Evolutionary conservation across 352 stramenopile genomes (phyloP).

Genomic region (Phytophthora constricta): DNA sequence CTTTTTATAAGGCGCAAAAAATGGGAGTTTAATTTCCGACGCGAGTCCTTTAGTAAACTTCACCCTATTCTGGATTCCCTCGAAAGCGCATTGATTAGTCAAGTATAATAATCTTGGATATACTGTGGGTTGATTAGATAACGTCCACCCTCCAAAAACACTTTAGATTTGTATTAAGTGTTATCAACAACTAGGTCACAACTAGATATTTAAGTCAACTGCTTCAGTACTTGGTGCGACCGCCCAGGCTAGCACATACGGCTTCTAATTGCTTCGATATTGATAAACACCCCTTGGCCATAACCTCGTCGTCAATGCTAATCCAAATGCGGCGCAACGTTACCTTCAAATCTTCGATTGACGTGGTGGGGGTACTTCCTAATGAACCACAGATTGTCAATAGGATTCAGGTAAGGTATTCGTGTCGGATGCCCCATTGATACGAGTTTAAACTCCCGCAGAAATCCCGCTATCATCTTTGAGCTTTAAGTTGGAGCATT

Average conservation of each 20-base stretch:
- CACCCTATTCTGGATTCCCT: no score
- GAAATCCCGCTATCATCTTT: constrained; percentile 5
- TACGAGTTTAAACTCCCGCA: not conserved
- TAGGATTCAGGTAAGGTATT: constrained; percentile 14
- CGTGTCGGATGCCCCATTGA: constrained; percentile 6
- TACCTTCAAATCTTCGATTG: not conserved
- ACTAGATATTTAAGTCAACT: no score
- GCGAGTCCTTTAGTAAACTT: no score
- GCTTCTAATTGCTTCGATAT: not conserved
- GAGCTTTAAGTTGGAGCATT: constrained; percentile 2
- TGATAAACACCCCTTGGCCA: not conserved
- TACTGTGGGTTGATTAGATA: no score
- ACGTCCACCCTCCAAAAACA: no score
- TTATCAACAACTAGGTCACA: no score
- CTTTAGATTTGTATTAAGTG: no score
- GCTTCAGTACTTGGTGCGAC: not conserved
- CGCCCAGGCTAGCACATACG: not conserved
- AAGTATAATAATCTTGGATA: no score
- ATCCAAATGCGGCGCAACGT: not conserved
- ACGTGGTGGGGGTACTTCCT: constrained; percentile 1
- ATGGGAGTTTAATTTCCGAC: no score
- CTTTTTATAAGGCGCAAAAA: no score
- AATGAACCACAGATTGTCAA: constrained; percentile 12
- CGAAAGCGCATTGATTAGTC: no score
- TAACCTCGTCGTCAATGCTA: not conserved